Base-by-base conservation (phyloP, 768 basidiomycete species). In the Calocybe cyanea region DNA sequence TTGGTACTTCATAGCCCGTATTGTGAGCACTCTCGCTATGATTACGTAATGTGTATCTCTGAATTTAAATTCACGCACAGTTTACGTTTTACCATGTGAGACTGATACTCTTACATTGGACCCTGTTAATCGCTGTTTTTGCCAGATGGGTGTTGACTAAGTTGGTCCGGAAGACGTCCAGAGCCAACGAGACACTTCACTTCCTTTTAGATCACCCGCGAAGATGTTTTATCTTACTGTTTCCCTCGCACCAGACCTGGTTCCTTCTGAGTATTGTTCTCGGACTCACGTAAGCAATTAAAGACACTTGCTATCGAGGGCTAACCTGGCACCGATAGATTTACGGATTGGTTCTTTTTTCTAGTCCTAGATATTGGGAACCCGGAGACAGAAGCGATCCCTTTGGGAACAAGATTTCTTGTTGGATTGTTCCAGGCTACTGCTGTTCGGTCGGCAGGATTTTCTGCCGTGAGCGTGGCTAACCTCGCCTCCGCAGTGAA, bases 171-270 rank as follows among this genome's bases (percentile, higher is more conserved):
- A 56, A 55, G 1, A 57, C 63, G 0, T 91, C 90, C 11, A 77
- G 81, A 0, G 57, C 81, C 0, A 68, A 80, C 38, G 91, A 94
- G 65, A 91, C 92, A 0, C 70, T 96, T 1, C 85, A 83, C 45
- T 99, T 98, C 62, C 78, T 99, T 7, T 77, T 99, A 7, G 92
- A 97, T 57, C 95, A 97, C 60, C 95, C 95, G 10, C 81, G 95
- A 9, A 80, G 90, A 51, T 95, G 92, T 63, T 94, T 87, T 58
- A 79, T 92, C 9, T 89, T 92, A 61, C 75, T 95, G 7, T 95
- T 95, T 55, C 92, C 92, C 0, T 83, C 91, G 0, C 90, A 93
- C 57, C 93, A 96, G 59, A 96, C 93, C 2, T 92, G 92, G 90
- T 88, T 95, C 54, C 77, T 96, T 4, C 50, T 91, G 1, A 76